phyloP scores from a whole-genome alignment of 1,284 basidiomycete genomes.

The Austroboletus niveus region DNA sequence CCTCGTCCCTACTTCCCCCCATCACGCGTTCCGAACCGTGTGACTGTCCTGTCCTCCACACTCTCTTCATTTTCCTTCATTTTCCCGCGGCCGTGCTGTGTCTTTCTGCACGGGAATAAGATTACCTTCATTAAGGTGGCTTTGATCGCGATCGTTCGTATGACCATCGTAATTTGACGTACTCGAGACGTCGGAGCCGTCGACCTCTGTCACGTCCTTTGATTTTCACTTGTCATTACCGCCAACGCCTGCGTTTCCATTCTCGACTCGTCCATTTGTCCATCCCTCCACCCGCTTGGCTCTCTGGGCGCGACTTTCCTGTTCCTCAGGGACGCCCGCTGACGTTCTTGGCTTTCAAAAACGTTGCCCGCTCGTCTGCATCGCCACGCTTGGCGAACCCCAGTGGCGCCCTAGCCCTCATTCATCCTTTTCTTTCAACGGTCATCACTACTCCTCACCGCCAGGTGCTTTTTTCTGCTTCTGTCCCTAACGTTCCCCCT shows the following conservation, averaged over 20 bases:
- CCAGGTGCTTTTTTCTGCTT: not conserved
- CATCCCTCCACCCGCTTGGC: not conserved
- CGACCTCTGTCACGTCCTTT: constrained; percentile 14
- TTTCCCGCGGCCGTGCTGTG: constrained; percentile 7
- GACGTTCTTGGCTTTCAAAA: constrained; percentile 13
- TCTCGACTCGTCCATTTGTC: not conserved
- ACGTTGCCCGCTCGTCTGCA: constrained; percentile 8
- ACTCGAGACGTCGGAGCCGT: constrained; percentile 29
- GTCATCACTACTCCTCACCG: not conserved
- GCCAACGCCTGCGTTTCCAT: not conserved
- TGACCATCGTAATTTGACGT: constrained; percentile 24
- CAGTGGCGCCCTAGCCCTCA: constrained; percentile 8
- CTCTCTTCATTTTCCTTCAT: constrained; percentile 8
- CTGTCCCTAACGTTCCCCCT: not conserved
- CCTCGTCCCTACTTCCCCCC: not conserved
- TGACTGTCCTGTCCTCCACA: constrained; percentile 9
- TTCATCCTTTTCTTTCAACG: not conserved
- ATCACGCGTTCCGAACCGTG: constrained; percentile 21
- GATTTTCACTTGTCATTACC: constrained; percentile 30
- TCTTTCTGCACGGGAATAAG: constrained; percentile 20
- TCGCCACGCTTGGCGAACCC: constrained; percentile 1
- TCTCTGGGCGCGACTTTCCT: not conserved
- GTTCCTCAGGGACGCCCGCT: constrained; percentile 7
- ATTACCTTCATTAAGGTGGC: constrained; percentile 21
- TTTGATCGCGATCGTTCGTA: constrained; percentile 19